These are phyloP conservation scores for Backusella tarrabulga DNA, from an alignment of 192 early-diverging fungal genomes.

Conservation along the genomic window DNA sequence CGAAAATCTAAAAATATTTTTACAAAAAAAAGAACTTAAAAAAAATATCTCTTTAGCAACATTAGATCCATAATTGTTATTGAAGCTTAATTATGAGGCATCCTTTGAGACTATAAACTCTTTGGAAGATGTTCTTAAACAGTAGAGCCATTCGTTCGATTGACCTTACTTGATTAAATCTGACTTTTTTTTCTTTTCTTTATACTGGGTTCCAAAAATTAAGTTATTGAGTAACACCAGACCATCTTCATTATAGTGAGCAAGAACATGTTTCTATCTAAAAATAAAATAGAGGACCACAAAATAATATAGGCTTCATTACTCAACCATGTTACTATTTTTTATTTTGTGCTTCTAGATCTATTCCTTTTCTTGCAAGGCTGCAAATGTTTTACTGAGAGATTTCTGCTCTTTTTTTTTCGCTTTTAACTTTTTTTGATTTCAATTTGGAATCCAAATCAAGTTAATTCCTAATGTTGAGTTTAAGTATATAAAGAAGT, in stretches of 20 bases:
- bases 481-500: not conserved
- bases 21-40: too few species aligned
- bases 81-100: not conserved
- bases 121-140: not conserved
- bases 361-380: not conserved
- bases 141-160: not conserved
- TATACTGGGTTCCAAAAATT: not conserved
- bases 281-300: not conserved
- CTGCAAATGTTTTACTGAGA: not conserved
- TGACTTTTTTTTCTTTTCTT: not conserved
- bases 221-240: not conserved
- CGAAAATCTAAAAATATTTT: not conserved
- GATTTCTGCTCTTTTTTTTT: not conserved
- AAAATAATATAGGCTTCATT: not conserved
- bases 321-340: not conserved
- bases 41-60: not conserved
- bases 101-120: not conserved
- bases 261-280: not conserved
- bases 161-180: not conserved
- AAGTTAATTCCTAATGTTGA: not conserved
- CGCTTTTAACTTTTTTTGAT: not conserved
- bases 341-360: constrained; percentile 2
- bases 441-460: not conserved
- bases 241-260: constrained; percentile 2
- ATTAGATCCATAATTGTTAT: not conserved